Percentiles rank a stretch among this genome's conserved stretches.
These are phyloP conservation scores for Fraxinus sp. DNA, from an alignment of 305 asterid species.

Conservation along the genomic window DNA sequence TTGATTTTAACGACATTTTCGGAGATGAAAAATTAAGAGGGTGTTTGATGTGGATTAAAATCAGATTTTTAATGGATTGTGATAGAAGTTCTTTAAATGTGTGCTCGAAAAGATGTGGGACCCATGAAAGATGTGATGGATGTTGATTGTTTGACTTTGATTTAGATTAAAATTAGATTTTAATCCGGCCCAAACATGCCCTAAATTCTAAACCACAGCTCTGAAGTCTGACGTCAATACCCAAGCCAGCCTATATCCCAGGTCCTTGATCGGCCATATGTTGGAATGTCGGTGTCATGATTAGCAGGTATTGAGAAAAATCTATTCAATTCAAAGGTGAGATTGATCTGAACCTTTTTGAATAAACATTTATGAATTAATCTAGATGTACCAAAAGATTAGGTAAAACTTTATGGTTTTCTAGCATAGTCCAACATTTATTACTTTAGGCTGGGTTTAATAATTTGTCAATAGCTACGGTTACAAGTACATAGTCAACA, in stretches of 20 bases:
- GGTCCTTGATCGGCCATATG: background rate
- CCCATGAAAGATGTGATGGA: no score
- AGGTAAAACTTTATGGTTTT: no score
- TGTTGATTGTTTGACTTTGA: no score
- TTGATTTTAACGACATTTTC: background rate
- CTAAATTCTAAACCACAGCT: background rate
- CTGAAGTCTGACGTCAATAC: background rate
- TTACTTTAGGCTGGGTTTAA: background rate
- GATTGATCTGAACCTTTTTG: constrained; percentile 1
- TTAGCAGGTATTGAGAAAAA: constrained; percentile 3
- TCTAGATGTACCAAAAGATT: no score
- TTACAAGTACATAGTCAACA: background rate
- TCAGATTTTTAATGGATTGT: no score
- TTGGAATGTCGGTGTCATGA: background rate
- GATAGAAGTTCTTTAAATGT: no score
- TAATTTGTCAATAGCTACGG: background rate
- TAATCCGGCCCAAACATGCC: no score
- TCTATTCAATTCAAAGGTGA: background rate
- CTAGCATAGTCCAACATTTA: no score
- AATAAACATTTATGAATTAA: background rate
- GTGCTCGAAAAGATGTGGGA: no score
- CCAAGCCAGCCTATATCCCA: constrained; percentile 5
- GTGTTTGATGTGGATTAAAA: no score
- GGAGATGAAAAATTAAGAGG: background rate
- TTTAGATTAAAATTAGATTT: no score